Evolutionary conservation across 2,329 filamentous ascomycete species (phyloP).

Genomic region (Penicillium brevicompactum): DNA sequence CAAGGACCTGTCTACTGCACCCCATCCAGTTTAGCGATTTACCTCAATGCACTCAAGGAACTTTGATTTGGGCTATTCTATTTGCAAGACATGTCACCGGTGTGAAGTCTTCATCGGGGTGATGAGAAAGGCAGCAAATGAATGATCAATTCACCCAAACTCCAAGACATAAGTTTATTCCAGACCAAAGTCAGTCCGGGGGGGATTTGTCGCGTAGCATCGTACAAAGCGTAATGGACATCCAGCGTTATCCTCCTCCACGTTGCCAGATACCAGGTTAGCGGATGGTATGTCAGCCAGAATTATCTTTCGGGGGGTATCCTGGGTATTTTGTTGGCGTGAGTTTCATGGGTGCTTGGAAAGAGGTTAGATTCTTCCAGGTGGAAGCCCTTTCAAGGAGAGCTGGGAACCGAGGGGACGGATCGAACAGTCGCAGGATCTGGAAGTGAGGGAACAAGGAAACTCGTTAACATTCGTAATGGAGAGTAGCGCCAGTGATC

Average conservation of each 20-base stretch:
- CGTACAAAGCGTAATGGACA: constrained; percentile 22
- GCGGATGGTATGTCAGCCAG: constrained; percentile 1
- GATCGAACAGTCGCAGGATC: constrained; percentile 19
- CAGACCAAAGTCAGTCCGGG: constrained; percentile 4
- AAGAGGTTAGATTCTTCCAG: constrained; percentile 1
- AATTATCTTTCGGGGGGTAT: neutral
- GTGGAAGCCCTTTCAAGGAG: constrained; percentile 18
- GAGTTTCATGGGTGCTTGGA: constrained; percentile 4
- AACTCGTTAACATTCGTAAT: constrained; percentile 18
- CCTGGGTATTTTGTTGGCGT: constrained; percentile 1
- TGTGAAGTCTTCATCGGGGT: neutral
- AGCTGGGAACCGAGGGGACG: constrained; percentile 20
- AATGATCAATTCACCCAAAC: constrained; percentile 5
- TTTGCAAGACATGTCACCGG: constrained; percentile 1
- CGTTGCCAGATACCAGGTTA: neutral
- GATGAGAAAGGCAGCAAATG: constrained; percentile 1
- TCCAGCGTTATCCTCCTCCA: constrained; percentile 6
- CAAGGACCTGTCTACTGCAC: neutral
- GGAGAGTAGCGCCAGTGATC: neutral
- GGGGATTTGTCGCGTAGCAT: constrained; percentile 18
- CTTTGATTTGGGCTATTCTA: constrained; percentile 6
- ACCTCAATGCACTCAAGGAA: neutral
- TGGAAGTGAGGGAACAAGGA: constrained; percentile 7
- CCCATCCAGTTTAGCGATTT: neutral
- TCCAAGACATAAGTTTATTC: constrained; percentile 12